phyloP scores from a whole-genome alignment of 306 rosid species.

The Cucumis cinereus region DNA sequence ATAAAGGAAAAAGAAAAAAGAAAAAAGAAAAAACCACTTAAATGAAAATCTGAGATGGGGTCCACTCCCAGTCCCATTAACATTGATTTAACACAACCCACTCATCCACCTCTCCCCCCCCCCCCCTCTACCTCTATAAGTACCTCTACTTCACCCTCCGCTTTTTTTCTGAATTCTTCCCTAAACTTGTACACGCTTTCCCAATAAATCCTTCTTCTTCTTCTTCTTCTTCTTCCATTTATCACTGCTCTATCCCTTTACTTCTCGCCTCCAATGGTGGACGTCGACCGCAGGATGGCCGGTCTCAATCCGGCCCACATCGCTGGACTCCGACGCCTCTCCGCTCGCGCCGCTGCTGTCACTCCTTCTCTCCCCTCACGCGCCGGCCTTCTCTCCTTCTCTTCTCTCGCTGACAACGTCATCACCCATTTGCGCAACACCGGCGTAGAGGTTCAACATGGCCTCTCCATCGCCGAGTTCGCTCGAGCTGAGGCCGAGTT shows the following conservation, averaged over 20 bases:
- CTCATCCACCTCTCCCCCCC: background rate
- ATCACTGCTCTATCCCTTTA: background rate
- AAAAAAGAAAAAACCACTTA: background rate
- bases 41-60: slow-evolving; percentile 3
- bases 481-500: slow-evolving; percentile 95
- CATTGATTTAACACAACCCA: background rate
- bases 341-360: slow-evolving; percentile 80
- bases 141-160: background rate
- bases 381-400: slow-evolving; percentile 62
- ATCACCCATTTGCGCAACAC: slow-evolving; percentile 56
- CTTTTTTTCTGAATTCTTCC: background rate
- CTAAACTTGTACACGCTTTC: background rate
- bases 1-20: background rate
- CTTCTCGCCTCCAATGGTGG: slow-evolving; percentile 48
- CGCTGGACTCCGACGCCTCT: slow-evolving; percentile 86
- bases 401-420: slow-evolving; percentile 54
- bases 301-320: slow-evolving; percentile 89
- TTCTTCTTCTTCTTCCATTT: background rate
- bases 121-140: slow-evolving; percentile 2
- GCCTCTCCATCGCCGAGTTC: slow-evolving; percentile 73
- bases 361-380: slow-evolving; percentile 49
- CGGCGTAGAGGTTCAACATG: slow-evolving; percentile 49
- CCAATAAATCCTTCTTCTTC: background rate
- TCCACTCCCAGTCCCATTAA: background rate
- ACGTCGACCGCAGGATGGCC: slow-evolving; percentile 93